These are phyloP conservation scores for Suillus brevipes DNA, from an alignment of 768 basidiomycete species.

Conservation along the genomic window DNA sequence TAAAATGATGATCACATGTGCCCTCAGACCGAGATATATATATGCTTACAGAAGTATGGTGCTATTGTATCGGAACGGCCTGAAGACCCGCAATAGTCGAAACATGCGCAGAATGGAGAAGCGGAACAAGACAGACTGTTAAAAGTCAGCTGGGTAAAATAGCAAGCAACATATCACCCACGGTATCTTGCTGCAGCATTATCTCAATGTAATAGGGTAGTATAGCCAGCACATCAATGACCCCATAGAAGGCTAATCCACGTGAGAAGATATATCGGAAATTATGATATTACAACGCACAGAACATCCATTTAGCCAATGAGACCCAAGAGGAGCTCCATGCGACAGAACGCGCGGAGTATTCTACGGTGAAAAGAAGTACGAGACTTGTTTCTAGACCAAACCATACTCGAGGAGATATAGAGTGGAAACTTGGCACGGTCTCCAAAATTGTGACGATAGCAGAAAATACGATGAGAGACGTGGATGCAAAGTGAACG, in stretches of 20 bases:
- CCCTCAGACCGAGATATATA: not conserved
- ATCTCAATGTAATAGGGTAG: constrained; percentile 90
- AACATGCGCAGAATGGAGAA: constrained; percentile 92
- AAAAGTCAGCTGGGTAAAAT: not conserved
- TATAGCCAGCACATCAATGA: constrained; percentile 84
- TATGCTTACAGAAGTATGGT: constrained; percentile 73
- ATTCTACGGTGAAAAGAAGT: constrained; percentile 85
- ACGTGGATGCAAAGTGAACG: constrained; percentile 68
- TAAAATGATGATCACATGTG: constrained; percentile 8
- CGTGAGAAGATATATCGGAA: constrained; percentile 6
- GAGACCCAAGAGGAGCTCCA: constrained; percentile 68
- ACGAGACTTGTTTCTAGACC: constrained; percentile 86
- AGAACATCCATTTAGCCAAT: constrained; percentile 65
- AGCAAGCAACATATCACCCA: constrained; percentile 35
- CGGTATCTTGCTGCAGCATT: constrained; percentile 81
- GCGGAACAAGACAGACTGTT: constrained; percentile 79
- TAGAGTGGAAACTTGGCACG: constrained; percentile 71
- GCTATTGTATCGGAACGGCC: constrained; percentile 83
- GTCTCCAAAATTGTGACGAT: constrained; percentile 79
- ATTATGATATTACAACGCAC: constrained; percentile 40
- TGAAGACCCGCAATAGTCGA: constrained; percentile 83
- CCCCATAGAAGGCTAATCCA: constrained; percentile 70
- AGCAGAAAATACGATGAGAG: constrained; percentile 72
- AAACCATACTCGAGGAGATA: constrained; percentile 75
- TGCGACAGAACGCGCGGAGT: constrained; percentile 68